Evolutionary conservation across 2,329 filamentous ascomycete species (phyloP).

Genomic region (Cercospora janseana): DNA sequence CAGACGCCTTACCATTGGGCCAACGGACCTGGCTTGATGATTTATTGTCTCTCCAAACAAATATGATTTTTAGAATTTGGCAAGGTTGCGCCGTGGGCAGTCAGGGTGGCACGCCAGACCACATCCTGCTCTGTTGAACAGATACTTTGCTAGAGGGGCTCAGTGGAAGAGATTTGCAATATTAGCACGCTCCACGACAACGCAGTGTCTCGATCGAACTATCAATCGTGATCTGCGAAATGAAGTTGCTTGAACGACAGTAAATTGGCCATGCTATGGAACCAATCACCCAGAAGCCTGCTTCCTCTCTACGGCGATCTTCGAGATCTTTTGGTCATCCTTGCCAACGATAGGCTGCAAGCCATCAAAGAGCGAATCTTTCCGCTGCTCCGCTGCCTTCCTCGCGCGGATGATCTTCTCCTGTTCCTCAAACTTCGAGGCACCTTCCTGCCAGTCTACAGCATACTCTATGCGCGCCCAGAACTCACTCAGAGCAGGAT

Average conservation of each 20-base stretch:
- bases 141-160: no score
- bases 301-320: no score
- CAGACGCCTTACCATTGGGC: conserved; percentile 14
- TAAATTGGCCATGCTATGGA: no score
- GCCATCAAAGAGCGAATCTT: neutral
- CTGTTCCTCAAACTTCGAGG: neutral
- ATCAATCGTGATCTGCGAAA: neutral
- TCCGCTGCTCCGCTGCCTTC: neutral
- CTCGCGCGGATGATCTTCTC: neutral
- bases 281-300: no score
- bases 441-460: neutral
- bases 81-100: no score
- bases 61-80: no score
- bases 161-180: no score
- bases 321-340: no score
- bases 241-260: no score
- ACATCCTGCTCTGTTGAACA: no score
- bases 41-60: neutral
- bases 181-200: neutral
- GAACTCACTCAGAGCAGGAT: neutral
- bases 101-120: no score
- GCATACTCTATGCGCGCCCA: neutral
- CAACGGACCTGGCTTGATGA: neutral
- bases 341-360: neutral
- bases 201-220: no score